Evolutionary conservation across 2,329 filamentous ascomycete species (phyloP).

Genomic region (Pseudogymnoascus sp.): DNA sequence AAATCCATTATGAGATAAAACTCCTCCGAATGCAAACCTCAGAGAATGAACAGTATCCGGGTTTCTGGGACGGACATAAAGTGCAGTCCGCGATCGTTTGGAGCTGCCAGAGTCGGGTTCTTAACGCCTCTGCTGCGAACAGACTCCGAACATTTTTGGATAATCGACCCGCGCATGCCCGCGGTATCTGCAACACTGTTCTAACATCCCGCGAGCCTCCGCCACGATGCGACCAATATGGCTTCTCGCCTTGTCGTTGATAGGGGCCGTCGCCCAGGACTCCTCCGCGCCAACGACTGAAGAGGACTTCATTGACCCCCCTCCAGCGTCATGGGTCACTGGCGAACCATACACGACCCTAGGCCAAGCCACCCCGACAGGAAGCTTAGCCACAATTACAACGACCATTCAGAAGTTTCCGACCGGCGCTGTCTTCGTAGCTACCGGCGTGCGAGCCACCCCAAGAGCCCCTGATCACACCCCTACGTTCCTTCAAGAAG

Average conservation of each 20-base stretch:
- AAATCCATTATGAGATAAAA: not conserved
- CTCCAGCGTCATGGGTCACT: not conserved
- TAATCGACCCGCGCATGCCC: not conserved
- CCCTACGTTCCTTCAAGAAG: not conserved
- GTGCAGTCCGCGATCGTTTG: not conserved
- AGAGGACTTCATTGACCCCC: not conserved
- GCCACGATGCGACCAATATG: not conserved
- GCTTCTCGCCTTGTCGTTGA: not conserved
- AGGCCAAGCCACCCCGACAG: not conserved
- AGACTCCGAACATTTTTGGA: not conserved
- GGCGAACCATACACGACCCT: not conserved
- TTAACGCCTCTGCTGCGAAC: not conserved
- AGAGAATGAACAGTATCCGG: not conserved
- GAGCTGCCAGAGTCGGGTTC: not conserved
- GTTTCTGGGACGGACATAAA: not conserved
- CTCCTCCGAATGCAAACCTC: not conserved
- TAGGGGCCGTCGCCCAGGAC: not conserved
- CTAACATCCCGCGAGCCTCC: not conserved
- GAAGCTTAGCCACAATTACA: not conserved
- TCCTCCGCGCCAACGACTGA: not conserved
- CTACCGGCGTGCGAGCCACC: not conserved
- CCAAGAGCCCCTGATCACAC: not conserved
- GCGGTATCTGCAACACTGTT: not conserved
- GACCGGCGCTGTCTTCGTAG: not conserved
- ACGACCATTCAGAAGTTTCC: not conserved